Evolutionary conservation across 805 yeast species (phyloP).

Genomic region (Millerozyma acaciae): DNA sequence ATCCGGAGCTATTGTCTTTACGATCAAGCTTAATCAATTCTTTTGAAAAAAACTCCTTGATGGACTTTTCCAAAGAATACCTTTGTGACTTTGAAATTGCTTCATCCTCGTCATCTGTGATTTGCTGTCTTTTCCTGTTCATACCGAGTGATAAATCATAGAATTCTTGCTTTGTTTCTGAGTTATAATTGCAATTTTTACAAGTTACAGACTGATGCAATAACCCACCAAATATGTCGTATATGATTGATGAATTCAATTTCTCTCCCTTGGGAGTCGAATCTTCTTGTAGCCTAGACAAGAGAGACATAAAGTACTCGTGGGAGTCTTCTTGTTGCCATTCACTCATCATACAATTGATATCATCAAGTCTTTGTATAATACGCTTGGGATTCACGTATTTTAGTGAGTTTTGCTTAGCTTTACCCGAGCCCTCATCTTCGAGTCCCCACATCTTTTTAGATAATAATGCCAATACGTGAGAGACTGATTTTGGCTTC

Average conservation of each 20-base stretch:
- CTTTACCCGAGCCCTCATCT: constrained; percentile 22
- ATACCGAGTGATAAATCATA: constrained; percentile 87
- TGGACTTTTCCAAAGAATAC: constrained; percentile 70
- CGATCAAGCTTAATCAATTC: constrained; percentile 71
- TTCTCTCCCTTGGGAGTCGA: constrained; percentile 87
- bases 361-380: constrained; percentile 68
- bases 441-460: constrained; percentile 66
- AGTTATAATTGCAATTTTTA: constrained; percentile 72
- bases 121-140: constrained; percentile 34
- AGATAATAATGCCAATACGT: constrained; percentile 63
- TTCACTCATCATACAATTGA: constrained; percentile 93
- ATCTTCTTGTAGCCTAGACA: constrained; percentile 87
- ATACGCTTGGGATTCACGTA: constrained; percentile 74
- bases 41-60: constrained; percentile 76
- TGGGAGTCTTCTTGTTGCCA: constrained; percentile 99
- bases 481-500: constrained; percentile 56
- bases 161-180: constrained; percentile 87
- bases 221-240: constrained; percentile 93
- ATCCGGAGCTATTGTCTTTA: constrained; percentile 64
- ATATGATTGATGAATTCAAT: constrained; percentile 73
- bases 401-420: constrained; percentile 25
- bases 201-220: constrained; percentile 84
- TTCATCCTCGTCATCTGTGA: constrained; percentile 17
- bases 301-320: constrained; percentile 90
- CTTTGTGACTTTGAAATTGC: constrained; percentile 18